Percentiles rank a stretch among this genome's conserved stretches.
Conservation (phyloP, 208 protist species). For the Tritrichomonas musculus region DNA sequence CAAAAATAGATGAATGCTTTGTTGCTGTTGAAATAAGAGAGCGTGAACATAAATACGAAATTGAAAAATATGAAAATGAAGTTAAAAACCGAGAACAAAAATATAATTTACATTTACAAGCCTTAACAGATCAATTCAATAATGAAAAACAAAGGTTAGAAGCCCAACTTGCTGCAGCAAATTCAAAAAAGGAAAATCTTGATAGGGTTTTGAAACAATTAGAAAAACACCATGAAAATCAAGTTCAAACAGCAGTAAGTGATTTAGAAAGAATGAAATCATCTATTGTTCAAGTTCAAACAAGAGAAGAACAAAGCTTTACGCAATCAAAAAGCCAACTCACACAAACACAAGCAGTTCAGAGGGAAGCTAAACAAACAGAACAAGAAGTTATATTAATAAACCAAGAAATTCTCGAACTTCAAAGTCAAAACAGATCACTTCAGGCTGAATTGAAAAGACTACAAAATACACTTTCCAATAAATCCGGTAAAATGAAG, state of each 20-base stretch:
- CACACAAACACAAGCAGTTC: background rate
- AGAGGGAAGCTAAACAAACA: background rate
- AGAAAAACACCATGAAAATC: background rate
- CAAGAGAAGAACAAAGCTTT: background rate
- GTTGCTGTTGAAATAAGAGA: background rate
- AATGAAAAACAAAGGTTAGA: background rate
- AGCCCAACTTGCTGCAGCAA: background rate
- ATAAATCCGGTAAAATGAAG: too few relatives aligned
- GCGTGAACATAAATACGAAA: background rate
- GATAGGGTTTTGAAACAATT: background rate
- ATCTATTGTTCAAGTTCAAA: background rate
- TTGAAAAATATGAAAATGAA: background rate
- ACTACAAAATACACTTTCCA: too few relatives aligned
- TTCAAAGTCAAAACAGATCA: background rate
- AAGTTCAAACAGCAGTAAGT: background rate
- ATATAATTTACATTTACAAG: background rate
- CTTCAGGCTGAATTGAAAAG: background rate
- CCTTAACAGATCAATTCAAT: background rate
- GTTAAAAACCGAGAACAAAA: background rate
- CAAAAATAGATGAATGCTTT: background rate
- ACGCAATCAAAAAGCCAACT: background rate
- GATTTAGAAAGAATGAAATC: constrained; percentile 15
- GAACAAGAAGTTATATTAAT: background rate
- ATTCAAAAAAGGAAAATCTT: background rate
- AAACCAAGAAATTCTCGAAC: background rate